These are phyloP conservation scores for Aphanoascus verrucosus DNA, from an alignment of 2,329 filamentous ascomycete genomes.

Conservation along the genomic window DNA sequence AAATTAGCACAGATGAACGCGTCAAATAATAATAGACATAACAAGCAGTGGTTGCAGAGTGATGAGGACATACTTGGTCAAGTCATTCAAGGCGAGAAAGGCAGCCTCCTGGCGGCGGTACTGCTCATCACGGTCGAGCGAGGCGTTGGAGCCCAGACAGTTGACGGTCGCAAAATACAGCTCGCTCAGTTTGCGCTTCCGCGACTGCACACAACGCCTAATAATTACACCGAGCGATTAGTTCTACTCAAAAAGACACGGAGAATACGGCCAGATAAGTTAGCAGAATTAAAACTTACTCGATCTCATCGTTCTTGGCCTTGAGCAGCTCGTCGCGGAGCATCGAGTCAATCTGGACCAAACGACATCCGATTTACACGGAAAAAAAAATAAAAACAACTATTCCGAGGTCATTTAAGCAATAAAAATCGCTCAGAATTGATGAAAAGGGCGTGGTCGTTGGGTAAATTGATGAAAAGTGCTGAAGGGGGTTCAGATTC, in stretches of 20 bases:
- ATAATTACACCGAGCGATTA: constrained; percentile 31
- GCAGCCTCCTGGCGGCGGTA: constrained; percentile 41
- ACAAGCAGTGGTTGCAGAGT: constrained; percentile 11
- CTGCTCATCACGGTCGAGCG: constrained; percentile 45
- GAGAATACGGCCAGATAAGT: constrained; percentile 18
- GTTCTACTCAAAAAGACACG: constrained; percentile 16
- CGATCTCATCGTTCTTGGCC: constrained; percentile 43
- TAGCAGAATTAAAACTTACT: constrained; percentile 35
- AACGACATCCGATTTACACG: constrained; percentile 42
- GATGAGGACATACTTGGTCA: constrained; percentile 42
- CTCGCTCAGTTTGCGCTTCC: constrained; percentile 83
- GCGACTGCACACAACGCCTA: constrained; percentile 57
- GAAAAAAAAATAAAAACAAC: constrained; percentile 31
- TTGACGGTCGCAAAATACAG: constrained; percentile 70
- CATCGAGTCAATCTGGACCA: constrained; percentile 40
- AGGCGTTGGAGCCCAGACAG: constrained; percentile 42
- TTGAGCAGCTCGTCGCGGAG: constrained; percentile 41
- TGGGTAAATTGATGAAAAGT: constrained; percentile 25
- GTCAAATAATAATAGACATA: neutral
- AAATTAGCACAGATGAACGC: constrained; percentile 4
- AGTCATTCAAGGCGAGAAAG: constrained; percentile 49
- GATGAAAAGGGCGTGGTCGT: constrained; percentile 35
- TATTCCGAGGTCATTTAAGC: constrained; percentile 35
- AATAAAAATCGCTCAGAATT: constrained; percentile 35
- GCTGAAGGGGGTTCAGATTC: constrained; percentile 17